Evolutionary conservation across 1,284 basidiomycete species (phyloP).

Genomic region (Puccinia horiana): DNA sequence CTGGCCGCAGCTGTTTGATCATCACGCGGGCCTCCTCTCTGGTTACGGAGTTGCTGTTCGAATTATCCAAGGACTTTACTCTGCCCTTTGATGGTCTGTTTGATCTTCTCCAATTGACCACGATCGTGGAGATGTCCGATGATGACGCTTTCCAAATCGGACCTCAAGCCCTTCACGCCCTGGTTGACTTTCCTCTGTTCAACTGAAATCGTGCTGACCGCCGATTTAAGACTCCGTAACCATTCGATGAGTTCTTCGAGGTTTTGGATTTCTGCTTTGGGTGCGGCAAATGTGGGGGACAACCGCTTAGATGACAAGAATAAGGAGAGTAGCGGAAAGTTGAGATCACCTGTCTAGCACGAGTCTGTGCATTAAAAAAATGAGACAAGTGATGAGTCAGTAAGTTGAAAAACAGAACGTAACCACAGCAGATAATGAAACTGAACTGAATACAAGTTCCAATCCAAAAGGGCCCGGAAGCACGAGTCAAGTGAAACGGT

Average conservation of each 20-base stretch:
- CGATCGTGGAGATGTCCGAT: constrained; percentile 32
- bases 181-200: constrained; percentile 4
- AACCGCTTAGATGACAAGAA: constrained; percentile 16
- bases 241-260: constrained; percentile 29
- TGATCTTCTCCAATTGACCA: constrained; percentile 15
- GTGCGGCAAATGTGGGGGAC: constrained; percentile 18
- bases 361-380: constrained; percentile 8
- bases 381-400: background rate
- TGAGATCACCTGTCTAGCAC: constrained; percentile 24
- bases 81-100: constrained; percentile 8
- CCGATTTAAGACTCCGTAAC: constrained; percentile 21
- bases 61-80: background rate
- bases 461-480: background rate
- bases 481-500: constrained; percentile 16
- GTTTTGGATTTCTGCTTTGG: constrained; percentile 12
- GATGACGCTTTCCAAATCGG: constrained; percentile 12
- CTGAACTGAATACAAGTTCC: constrained; percentile 44
- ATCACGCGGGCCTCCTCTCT: constrained; percentile 24
- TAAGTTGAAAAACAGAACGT: background rate
- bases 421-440: background rate
- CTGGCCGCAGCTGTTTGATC: constrained; percentile 17
- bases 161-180: background rate
- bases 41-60: constrained; percentile 2
- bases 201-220: constrained; percentile 11
- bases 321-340: constrained; percentile 12